Evolutionary conservation across 768 basidiomycete genomes (phyloP).

Genomic region (Dentipellis sp.): DNA sequence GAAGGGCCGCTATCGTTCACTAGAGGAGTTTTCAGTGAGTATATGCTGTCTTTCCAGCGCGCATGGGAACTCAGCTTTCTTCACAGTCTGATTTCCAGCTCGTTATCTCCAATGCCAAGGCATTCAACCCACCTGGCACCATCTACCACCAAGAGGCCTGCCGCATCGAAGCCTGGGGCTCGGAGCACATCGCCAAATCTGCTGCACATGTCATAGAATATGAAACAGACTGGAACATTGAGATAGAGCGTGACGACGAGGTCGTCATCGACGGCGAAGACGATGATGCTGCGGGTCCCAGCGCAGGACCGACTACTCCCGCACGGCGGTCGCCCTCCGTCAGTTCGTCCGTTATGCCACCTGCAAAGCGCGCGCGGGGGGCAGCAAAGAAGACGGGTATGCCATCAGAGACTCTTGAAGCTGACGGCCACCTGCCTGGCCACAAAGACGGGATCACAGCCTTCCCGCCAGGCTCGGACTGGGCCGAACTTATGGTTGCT

Average conservation of each 20-base stretch:
- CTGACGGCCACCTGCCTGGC: conserved; percentile 67
- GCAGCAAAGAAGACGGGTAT: conserved; percentile 24
- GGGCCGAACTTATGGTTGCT: conserved; percentile 63
- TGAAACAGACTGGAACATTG: conserved; percentile 80
- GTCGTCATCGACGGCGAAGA: conserved; percentile 35
- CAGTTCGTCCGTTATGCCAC: conserved; percentile 4
- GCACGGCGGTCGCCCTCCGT: conserved; percentile 21
- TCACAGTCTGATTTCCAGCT: conserved; percentile 47
- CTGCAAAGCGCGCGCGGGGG: conserved; percentile 29
- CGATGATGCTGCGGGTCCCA: conserved; percentile 15
- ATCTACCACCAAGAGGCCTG: conserved; percentile 73
- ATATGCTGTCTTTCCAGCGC: background rate
- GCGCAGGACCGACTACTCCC: conserved; percentile 17
- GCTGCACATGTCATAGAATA: conserved; percentile 70
- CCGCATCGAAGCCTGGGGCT: conserved; percentile 56
- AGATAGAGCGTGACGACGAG: conserved; percentile 43
- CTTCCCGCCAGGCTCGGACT: conserved; percentile 63
- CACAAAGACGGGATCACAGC: conserved; percentile 66
- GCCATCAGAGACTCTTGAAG: conserved; percentile 44
- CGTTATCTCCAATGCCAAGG: conserved; percentile 65
- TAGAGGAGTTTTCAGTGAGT: conserved; percentile 72
- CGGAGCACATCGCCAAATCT: conserved; percentile 67
- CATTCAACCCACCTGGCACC: conserved; percentile 65
- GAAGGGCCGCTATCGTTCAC: conserved; percentile 64
- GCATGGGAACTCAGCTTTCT: background rate